phyloP scores from a whole-genome alignment of 768 basidiomycete species.

The Xerocomellus amylosporus region DNA sequence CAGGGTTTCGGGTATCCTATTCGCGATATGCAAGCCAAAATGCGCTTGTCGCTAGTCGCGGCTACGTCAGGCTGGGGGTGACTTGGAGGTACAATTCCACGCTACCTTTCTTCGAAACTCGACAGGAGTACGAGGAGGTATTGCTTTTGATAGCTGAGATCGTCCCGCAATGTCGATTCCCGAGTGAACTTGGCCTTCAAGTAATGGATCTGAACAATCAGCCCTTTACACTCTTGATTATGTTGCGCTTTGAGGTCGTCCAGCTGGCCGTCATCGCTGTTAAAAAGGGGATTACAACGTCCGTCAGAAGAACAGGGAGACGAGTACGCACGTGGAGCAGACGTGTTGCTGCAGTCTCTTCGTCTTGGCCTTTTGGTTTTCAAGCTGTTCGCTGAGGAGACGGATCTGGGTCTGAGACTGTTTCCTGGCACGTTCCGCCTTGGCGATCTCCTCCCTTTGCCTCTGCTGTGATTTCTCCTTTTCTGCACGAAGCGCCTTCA shows the following conservation, averaged over 20 bases:
- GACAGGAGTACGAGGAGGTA: constrained; percentile 77
- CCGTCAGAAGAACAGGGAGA: background rate
- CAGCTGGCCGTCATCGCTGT: constrained; percentile 54
- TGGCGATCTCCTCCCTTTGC: constrained; percentile 53
- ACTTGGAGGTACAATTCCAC: background rate
- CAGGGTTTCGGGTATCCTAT: constrained; percentile 63
- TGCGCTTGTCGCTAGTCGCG: constrained; percentile 56
- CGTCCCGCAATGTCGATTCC: constrained; percentile 75
- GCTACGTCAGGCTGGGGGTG: constrained; percentile 1
- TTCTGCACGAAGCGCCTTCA: constrained; percentile 63
- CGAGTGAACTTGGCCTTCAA: constrained; percentile 89
- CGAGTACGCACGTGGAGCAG: constrained; percentile 52
- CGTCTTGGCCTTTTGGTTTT: constrained; percentile 43
- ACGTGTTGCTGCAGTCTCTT: constrained; percentile 50
- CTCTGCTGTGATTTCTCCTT: constrained; percentile 60
- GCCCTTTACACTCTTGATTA: constrained; percentile 84
- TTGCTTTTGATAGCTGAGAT: constrained; percentile 81
- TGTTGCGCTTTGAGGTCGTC: constrained; percentile 60
- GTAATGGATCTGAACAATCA: constrained; percentile 88
- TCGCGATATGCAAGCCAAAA: constrained; percentile 70
- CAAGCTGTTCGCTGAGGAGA: constrained; percentile 63
- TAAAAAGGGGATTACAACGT: background rate
- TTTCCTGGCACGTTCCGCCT: constrained; percentile 62
- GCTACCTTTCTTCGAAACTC: constrained; percentile 67
- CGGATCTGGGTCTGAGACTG: constrained; percentile 66